Evolutionary conservation across 2,329 filamentous ascomycete genomes (phyloP).

Genomic region (Setomelanomma holmii): DNA sequence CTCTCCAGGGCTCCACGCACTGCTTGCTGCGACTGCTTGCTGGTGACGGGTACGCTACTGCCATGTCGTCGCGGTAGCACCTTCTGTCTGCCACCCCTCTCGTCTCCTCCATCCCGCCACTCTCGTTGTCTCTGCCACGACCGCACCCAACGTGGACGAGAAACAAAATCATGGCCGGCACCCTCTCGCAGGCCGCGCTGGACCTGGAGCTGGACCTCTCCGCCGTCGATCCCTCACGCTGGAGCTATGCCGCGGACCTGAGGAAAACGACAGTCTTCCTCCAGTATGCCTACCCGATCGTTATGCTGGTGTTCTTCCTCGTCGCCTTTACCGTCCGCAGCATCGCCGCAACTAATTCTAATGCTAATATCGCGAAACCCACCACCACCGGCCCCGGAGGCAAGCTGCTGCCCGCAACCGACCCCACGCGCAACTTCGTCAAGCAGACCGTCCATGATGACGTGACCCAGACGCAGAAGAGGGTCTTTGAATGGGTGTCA

Average conservation of each 20-base stretch:
- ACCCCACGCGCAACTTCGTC: conserved; percentile 51
- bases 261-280: conserved; percentile 44
- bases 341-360: conserved; percentile 59
- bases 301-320: conserved; percentile 70
- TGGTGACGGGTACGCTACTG: not conserved
- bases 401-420: conserved; percentile 78
- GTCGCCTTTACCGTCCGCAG: conserved; percentile 67
- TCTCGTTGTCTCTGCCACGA: not conserved
- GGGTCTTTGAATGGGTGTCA: conserved; percentile 78
- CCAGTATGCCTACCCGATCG: conserved; percentile 68
- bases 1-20: no score
- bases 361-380: conserved; percentile 54
- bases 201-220: conserved; percentile 12
- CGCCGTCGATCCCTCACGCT: conserved; percentile 22
- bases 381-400: conserved; percentile 80
- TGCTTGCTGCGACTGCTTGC: no score
- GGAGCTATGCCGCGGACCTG: conserved; percentile 26
- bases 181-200: conserved; percentile 10
- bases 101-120: conserved; percentile 11
- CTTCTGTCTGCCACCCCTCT: conserved; percentile 5
- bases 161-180: conserved; percentile 27
- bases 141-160: no score
- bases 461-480: conserved; percentile 71
- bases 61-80: not conserved
- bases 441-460: conserved; percentile 58